A percentile compares a stretch with the other conserved stretches of the same genome.
Conservation (phyloP, 2,329 filamentous ascomycete species). For the Exophiala mesophila region DNA sequence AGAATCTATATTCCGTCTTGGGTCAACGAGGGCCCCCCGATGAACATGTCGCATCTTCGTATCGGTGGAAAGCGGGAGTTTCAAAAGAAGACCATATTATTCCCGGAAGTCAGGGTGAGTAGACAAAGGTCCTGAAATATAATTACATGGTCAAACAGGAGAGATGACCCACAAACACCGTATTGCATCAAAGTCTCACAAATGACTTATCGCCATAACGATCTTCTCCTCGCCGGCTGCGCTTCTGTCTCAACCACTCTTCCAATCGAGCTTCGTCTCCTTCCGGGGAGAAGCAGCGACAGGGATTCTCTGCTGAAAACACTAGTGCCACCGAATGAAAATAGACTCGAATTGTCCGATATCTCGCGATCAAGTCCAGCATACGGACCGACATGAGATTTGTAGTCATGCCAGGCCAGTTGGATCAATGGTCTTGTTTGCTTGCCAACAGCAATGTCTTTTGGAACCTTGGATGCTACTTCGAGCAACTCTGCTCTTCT, state of each 20-base stretch:
- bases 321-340: constrained; percentile 1
- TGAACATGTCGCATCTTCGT: constrained; percentile 6
- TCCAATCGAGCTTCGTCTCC: neutral
- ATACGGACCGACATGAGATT: constrained; percentile 4
- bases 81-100: neutral
- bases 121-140: too few relatives aligned
- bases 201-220: neutral
- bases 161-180: too few relatives aligned
- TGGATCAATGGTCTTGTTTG: constrained; percentile 5
- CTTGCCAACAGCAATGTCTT: neutral
- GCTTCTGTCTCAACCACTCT: neutral
- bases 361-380: neutral
- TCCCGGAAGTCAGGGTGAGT: neutral
- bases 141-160: too few relatives aligned
- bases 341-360: constrained; percentile 1
- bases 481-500: constrained; percentile 5
- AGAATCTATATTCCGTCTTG: constrained; percentile 18
- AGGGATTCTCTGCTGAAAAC: constrained; percentile 3
- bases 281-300: neutral
- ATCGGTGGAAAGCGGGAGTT: constrained; percentile 9
- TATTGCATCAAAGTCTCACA: neutral
- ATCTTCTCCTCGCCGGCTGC: neutral
- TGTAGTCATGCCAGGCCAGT: constrained; percentile 8
- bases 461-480: constrained; percentile 4
- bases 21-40: constrained; percentile 4